Conservation (phyloP, 345 rosid genomes). For the Melaleuca alternifolia region DNA sequence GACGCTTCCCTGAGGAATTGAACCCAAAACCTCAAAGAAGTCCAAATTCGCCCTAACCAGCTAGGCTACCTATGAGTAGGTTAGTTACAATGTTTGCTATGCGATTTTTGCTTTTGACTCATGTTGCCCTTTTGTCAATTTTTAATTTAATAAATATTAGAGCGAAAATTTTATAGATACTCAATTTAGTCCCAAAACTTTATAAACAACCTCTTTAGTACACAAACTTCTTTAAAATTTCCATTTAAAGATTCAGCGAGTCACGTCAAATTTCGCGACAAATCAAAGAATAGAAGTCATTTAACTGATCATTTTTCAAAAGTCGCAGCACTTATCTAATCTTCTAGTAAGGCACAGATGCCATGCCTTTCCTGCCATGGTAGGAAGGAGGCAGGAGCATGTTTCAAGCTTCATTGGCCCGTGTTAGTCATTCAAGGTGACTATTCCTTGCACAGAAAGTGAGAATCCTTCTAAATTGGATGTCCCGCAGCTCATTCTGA, state of each 20-base stretch:
- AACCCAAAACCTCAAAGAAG: too few relatives aligned
- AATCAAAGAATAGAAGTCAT: too few relatives aligned
- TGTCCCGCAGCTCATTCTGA: background rate
- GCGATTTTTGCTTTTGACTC: background rate
- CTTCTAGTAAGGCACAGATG: background rate
- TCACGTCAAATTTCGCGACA: background rate
- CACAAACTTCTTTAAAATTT: background rate
- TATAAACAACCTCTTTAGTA: background rate
- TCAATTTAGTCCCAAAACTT: background rate
- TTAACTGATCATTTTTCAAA: background rate
- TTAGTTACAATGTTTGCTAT: background rate
- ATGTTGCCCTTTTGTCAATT: background rate
- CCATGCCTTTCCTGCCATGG: rapidly evolving
- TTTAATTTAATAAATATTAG: too few relatives aligned
- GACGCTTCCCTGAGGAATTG: too few relatives aligned
- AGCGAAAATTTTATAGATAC: too few relatives aligned
- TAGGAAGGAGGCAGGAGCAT: background rate
- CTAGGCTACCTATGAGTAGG: too few relatives aligned
- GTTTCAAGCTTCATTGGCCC: background rate
- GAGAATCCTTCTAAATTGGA: too few relatives aligned
- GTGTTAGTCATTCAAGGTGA: background rate
- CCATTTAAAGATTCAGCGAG: background rate
- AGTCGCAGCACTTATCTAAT: background rate
- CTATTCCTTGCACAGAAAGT: too few relatives aligned
- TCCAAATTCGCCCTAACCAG: too few relatives aligned